Conservation (phyloP, 176 grass and related monocot genomes). For the Phoenix roebelenii region DNA sequence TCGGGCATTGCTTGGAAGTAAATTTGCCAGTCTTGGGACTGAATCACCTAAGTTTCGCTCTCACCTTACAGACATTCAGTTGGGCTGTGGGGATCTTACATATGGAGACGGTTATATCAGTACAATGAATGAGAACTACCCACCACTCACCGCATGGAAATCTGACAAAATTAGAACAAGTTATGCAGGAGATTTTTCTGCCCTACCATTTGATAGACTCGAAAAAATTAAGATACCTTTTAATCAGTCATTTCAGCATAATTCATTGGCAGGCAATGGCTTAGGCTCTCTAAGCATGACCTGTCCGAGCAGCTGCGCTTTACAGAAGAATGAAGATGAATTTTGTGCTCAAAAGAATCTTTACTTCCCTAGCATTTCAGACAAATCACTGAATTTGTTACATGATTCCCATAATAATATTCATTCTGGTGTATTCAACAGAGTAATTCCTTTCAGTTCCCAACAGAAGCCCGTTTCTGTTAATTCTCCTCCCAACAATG, state of each 20-base stretch:
- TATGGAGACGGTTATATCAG: slow-evolving; percentile 39
- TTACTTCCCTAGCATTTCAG: slow-evolving; percentile 32
- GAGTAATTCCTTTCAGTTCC: slow-evolving; percentile 27
- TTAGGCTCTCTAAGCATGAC: slow-evolving; percentile 34
- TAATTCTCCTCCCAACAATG: slow-evolving; percentile 28
- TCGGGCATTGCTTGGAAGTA: slow-evolving; percentile 73
- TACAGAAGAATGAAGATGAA: slow-evolving; percentile 39
- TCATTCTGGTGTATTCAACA: slow-evolving; percentile 35
- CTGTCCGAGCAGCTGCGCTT: slow-evolving; percentile 25
- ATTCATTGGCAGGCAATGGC: slow-evolving; percentile 43
- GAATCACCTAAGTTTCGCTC: slow-evolving; percentile 59
- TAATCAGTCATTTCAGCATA: slow-evolving; percentile 47
- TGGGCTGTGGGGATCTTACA: slow-evolving; percentile 61
- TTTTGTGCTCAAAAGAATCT: slow-evolving; percentile 30
- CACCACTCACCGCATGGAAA: slow-evolving; percentile 30
- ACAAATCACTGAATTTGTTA: slow-evolving; percentile 37
- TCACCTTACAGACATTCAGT: slow-evolving; percentile 89
- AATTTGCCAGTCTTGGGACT: slow-evolving; percentile 51
- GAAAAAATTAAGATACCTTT: slow-evolving; percentile 45
- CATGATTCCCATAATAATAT: slow-evolving; percentile 34
- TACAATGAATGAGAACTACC: slow-evolving; percentile 32
- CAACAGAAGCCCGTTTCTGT: slow-evolving; percentile 16
- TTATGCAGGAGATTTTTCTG: slow-evolving; percentile 37
- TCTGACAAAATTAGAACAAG: slow-evolving; percentile 33
- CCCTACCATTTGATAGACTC: slow-evolving; percentile 32